Percentiles rank a stretch among this genome's conserved stretches.
These are phyloP conservation scores for Catharanthus roseus DNA, from an alignment of 257 asterid species.

Conservation along the genomic window DNA sequence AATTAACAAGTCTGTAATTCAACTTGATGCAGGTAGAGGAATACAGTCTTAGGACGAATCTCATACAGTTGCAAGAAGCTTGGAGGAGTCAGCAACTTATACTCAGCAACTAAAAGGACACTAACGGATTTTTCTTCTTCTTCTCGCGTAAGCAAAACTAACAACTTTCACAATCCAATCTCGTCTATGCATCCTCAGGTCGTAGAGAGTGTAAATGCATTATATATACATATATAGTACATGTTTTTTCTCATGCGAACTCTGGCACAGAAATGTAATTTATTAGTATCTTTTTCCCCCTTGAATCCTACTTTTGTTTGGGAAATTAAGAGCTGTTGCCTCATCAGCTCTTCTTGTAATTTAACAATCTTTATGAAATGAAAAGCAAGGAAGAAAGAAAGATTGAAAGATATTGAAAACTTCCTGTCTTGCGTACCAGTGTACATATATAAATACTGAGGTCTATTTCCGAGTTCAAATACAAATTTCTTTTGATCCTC, in stretches of 20 bases:
- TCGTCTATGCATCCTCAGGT: not conserved
- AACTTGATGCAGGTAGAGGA: slow-evolving; percentile 60
- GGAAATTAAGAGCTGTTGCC: slow-evolving; percentile 21
- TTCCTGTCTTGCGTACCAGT: not conserved
- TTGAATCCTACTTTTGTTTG: slow-evolving; percentile 8
- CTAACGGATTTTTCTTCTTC: slow-evolving; percentile 14
- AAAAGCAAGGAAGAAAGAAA: slow-evolving; percentile 13
- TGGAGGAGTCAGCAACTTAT: slow-evolving; percentile 27
- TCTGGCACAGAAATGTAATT: slow-evolving; percentile 9
- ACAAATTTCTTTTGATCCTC: no score
- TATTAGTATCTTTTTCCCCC: not conserved
- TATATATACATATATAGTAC: slow-evolving; percentile 5
- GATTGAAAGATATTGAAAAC: not conserved
- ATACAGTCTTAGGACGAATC: slow-evolving; percentile 64
- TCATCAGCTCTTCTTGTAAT: slow-evolving; percentile 20
- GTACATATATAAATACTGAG: no score
- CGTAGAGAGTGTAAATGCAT: slow-evolving; percentile 17
- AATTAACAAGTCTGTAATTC: not conserved
- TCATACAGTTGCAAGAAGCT: slow-evolving; percentile 59
- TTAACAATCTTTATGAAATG: slow-evolving; percentile 22
- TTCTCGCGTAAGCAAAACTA: slow-evolving; percentile 23
- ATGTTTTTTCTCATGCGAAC: slow-evolving; percentile 4
- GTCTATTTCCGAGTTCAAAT: no score
- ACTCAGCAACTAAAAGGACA: slow-evolving; percentile 22
- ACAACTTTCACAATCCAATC: slow-evolving; percentile 20